These are phyloP conservation scores for Pseudogymnoascus sp. DNA, from an alignment of 2,329 filamentous ascomycete species.

Conservation along the genomic window DNA sequence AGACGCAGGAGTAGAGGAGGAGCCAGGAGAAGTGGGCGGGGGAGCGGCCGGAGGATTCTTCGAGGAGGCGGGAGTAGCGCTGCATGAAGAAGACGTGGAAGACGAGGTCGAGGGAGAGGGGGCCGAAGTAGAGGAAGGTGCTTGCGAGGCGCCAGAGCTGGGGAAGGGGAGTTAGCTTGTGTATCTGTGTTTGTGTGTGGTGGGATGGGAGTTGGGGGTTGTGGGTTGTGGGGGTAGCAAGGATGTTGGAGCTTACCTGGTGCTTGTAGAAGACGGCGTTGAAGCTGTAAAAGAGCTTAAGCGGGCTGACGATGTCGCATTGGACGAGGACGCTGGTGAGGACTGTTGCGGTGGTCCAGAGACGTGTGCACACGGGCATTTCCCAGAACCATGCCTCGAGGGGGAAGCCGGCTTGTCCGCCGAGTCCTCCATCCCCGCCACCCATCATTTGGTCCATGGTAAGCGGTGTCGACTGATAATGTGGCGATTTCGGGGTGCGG, in stretches of 20 bases:
- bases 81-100: constrained; percentile 99
- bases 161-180: constrained; percentile 13
- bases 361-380: constrained; percentile 91
- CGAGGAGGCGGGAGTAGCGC: constrained; percentile 87
- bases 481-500: background rate
- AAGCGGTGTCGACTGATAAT: background rate
- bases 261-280: constrained; percentile 83
- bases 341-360: constrained; percentile 93
- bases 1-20: constrained; percentile 73
- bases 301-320: constrained; percentile 84
- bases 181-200: background rate
- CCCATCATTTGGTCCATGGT: constrained; percentile 32
- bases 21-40: constrained; percentile 95
- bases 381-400: constrained; percentile 98
- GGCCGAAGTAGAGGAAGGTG: constrained; percentile 96
- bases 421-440: constrained; percentile 27
- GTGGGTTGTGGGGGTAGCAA: no score
- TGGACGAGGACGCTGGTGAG: constrained; percentile 83
- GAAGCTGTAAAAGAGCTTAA: constrained; percentile 96
- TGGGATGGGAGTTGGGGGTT: background rate
- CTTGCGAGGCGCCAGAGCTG: constrained; percentile 96
- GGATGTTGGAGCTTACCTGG: constrained; percentile 55
- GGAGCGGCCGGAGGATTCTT: constrained; percentile 86
- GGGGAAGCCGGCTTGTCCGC: constrained; percentile 59
- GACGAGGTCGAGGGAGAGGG: constrained; percentile 84